phyloP scores from a whole-genome alignment of 1,284 basidiomycete species.

The Ganoderma sinense region DNA sequence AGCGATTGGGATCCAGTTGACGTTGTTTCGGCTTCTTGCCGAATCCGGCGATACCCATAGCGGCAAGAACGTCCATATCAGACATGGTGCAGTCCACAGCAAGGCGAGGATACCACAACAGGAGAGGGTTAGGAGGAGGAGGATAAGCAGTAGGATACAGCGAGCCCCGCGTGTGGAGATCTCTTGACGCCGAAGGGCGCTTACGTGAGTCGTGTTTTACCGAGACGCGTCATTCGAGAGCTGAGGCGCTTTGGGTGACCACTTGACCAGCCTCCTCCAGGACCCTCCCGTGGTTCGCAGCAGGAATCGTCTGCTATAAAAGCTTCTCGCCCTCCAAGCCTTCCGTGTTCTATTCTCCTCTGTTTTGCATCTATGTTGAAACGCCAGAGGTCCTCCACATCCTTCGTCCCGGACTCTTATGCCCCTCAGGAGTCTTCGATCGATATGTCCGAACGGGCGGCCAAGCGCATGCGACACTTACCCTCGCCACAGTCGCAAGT shows the following conservation, averaged over 20 bases:
- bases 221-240: slow-evolving; percentile 29
- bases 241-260: slow-evolving; percentile 3
- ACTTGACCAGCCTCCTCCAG: slow-evolving; percentile 6
- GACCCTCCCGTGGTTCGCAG: slow-evolving; percentile 10
- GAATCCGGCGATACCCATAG: slow-evolving; percentile 84
- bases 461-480: slow-evolving; percentile 44
- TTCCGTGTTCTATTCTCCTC: background rate
- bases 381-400: slow-evolving; percentile 62
- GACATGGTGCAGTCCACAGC: slow-evolving; percentile 48
- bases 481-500: slow-evolving; percentile 29
- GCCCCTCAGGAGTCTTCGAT: slow-evolving; percentile 28
- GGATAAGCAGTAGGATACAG: background rate
- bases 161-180: background rate
- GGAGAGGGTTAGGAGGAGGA: background rate
- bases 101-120: background rate
- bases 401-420: slow-evolving; percentile 52
- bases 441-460: slow-evolving; percentile 37
- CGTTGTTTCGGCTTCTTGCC: slow-evolving; percentile 74
- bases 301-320: background rate
- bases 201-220: slow-evolving; percentile 28
- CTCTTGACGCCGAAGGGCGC: background rate
- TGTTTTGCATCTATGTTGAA: slow-evolving; percentile 63
- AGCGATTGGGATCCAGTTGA: slow-evolving; percentile 71
- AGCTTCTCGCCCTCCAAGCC: slow-evolving; percentile 1
- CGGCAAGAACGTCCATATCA: slow-evolving; percentile 73